A percentile compares a stretch with the other conserved stretches of the same genome.
Evolutionary conservation across 208 protist species (phyloP).

Genomic region (Trypanosoma avium): DNA sequence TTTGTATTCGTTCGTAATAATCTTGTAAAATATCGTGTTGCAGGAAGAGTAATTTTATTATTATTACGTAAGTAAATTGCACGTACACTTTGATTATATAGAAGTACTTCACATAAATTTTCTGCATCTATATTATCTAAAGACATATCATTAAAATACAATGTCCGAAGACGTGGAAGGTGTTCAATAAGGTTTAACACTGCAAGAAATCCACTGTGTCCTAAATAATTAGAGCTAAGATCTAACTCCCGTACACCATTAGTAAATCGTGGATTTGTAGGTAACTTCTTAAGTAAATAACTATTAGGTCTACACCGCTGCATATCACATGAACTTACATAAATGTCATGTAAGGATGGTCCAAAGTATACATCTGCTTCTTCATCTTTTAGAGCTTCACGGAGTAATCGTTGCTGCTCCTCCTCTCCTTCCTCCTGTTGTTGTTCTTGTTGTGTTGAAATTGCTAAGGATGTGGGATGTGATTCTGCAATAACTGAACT

Average conservation of each 20-base stretch:
- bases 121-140: slow-evolving; percentile 82
- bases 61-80: slow-evolving; percentile 79
- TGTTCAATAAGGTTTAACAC: slow-evolving; percentile 78
- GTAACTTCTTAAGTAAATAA: slow-evolving; percentile 82
- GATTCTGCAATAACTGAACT: too few relatives aligned
- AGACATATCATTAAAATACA: slow-evolving; percentile 88
- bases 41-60: slow-evolving; percentile 72
- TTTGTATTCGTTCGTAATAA: slow-evolving; percentile 62
- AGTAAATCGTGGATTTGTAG: slow-evolving; percentile 72
- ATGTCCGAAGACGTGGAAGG: slow-evolving; percentile 57
- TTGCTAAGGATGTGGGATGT: not conserved
- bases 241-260: slow-evolving; percentile 78
- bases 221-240: slow-evolving; percentile 88
- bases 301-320: slow-evolving; percentile 87
- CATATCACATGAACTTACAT: slow-evolving; percentile 78
- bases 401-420: slow-evolving; percentile 27
- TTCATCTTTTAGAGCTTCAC: slow-evolving; percentile 43
- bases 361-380: slow-evolving; percentile 51
- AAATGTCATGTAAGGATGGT: slow-evolving; percentile 76
- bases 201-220: slow-evolving; percentile 81
- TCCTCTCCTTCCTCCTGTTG: slow-evolving; percentile 19
- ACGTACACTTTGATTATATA: slow-evolving; percentile 42
- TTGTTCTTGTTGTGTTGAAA: not conserved
- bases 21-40: slow-evolving; percentile 68
- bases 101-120: slow-evolving; percentile 67